phyloP scores from a whole-genome alignment of 1,139 yeast genomes.

The Suhomyces wounanorum region DNA sequence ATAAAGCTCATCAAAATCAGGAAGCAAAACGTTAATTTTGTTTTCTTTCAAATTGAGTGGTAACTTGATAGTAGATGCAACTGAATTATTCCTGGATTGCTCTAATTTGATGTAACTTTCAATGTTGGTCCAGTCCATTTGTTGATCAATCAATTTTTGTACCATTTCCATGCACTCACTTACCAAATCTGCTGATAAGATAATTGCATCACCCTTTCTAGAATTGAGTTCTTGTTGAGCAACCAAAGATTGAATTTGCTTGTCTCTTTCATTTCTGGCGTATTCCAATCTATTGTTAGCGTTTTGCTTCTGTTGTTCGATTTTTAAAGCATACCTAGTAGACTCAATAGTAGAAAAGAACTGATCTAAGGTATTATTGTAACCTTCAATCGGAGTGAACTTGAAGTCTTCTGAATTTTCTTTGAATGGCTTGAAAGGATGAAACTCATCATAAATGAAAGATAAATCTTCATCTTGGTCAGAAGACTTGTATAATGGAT shows the following conservation, averaged over 20 bases:
- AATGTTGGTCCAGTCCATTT: constrained; percentile 94
- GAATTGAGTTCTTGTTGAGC: constrained; percentile 66
- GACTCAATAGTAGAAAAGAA: constrained; percentile 87
- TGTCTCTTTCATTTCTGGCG: constrained; percentile 73
- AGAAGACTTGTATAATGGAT: constrained; percentile 46
- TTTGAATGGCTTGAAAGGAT: constrained; percentile 72
- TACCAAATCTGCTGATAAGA: constrained; percentile 67
- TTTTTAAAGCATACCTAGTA: constrained; percentile 67
- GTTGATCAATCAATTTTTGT: constrained; percentile 68
- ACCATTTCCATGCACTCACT: constrained; percentile 73
- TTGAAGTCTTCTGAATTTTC: constrained; percentile 33
- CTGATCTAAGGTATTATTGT: constrained; percentile 77
- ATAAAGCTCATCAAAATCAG: constrained; percentile 34
- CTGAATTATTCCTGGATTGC: constrained; percentile 60
- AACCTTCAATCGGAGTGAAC: constrained; percentile 53
- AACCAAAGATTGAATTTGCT: constrained; percentile 67
- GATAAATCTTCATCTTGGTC: constrained; percentile 38
- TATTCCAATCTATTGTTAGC: constrained; percentile 74
- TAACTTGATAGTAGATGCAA: constrained; percentile 62
- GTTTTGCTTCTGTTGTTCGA: constrained; percentile 73
- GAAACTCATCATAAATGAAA: constrained; percentile 75
- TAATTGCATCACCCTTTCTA: constrained; percentile 72
- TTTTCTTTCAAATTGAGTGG: constrained; percentile 76
- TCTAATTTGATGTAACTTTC: constrained; percentile 75
- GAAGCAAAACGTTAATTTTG: constrained; percentile 61